Evolutionary conservation across 2,329 filamentous ascomycete species (phyloP).

Genomic region (Ceratocystis harringtonii): DNA sequence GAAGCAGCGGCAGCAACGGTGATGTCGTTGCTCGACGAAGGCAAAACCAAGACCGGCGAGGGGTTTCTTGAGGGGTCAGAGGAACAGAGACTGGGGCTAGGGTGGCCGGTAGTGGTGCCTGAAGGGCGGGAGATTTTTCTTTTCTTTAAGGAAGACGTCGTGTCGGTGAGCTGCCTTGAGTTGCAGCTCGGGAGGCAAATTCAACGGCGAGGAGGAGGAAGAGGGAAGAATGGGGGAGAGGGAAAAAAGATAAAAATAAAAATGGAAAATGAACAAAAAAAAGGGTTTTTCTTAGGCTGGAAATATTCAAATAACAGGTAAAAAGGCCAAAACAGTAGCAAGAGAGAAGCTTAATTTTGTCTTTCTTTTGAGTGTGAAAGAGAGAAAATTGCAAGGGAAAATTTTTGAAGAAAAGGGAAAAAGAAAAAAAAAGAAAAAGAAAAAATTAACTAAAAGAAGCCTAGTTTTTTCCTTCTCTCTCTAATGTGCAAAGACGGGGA

Average conservation of each 20-base stretch:
- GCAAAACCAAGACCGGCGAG: slow-evolving; percentile 27
- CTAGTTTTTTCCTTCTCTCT: no score
- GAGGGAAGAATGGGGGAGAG: slow-evolving; percentile 12
- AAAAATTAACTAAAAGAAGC: background rate
- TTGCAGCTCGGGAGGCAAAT: slow-evolving; percentile 36
- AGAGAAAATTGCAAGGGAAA: background rate
- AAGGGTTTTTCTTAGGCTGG: slow-evolving; percentile 1
- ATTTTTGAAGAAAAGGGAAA: background rate
- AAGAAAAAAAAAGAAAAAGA: slow-evolving; percentile 1
- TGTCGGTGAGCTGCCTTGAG: slow-evolving; percentile 49
- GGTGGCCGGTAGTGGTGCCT: slow-evolving; percentile 12
- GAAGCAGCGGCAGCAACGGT: slow-evolving; percentile 12
- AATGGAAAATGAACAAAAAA: slow-evolving; percentile 16
- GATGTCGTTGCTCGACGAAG: slow-evolving; percentile 27
- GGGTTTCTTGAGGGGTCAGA: slow-evolving; percentile 24
- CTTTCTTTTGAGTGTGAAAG: background rate
- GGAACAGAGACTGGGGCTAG: slow-evolving; percentile 26
- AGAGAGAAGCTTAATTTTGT: background rate
- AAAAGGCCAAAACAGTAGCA: background rate
- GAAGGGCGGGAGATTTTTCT: slow-evolving; percentile 44
- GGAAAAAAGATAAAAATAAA: background rate
- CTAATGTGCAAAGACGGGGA: no score
- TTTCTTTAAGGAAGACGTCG: slow-evolving; percentile 61
- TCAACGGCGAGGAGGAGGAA: background rate
- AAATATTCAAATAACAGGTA: background rate